Conservation (phyloP, 2,329 filamentous ascomycete species). For the Gnomoniopsis smithogilvyi region DNA sequence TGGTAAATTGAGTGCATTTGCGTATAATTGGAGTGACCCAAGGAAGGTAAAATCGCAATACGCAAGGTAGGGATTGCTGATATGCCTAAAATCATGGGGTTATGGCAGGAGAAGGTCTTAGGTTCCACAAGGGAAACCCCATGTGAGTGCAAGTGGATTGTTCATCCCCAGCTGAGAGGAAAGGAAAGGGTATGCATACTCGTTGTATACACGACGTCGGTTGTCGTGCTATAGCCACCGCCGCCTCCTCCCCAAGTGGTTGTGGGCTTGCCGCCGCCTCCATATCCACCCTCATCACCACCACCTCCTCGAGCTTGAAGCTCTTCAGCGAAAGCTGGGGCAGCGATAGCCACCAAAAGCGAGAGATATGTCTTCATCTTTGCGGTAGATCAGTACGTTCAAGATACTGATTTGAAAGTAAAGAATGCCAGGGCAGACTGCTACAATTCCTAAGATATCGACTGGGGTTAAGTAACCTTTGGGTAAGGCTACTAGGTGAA, state of each 20-base stretch:
- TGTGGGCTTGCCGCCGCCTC: not conserved
- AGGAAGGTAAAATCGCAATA: too few relatives aligned
- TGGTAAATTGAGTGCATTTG: not conserved
- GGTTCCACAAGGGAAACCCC: too few relatives aligned
- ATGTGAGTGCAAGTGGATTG: too few relatives aligned
- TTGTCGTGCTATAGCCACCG: slow-evolving; percentile 17
- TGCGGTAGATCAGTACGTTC: slow-evolving; percentile 4
- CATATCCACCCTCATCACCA: slow-evolving; percentile 3
- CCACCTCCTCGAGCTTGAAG: slow-evolving; percentile 12
- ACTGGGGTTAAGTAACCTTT: slow-evolving; percentile 27
- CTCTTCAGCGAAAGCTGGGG: slow-evolving; percentile 26
- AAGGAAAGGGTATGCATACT: slow-evolving; percentile 4
- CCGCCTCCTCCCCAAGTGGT: slow-evolving; percentile 16
- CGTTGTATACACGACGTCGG: slow-evolving; percentile 19
- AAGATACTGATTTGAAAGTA: not conserved
- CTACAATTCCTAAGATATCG: slow-evolving; percentile 6
- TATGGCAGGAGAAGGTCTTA: too few relatives aligned
- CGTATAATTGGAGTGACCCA: not conserved
- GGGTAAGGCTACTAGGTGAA: slow-evolving; percentile 21
- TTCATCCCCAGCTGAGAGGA: not conserved
- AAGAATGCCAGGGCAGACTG: not conserved
- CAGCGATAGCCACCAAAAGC: slow-evolving; percentile 26
- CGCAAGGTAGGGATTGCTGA: too few relatives aligned
- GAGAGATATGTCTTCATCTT: slow-evolving; percentile 32
- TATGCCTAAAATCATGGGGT: too few relatives aligned